Percentiles rank a stretch among this genome's conserved stretches.
These are phyloP conservation scores for Vicia sativa DNA, from an alignment of 306 rosid species.

Conservation along the genomic window DNA sequence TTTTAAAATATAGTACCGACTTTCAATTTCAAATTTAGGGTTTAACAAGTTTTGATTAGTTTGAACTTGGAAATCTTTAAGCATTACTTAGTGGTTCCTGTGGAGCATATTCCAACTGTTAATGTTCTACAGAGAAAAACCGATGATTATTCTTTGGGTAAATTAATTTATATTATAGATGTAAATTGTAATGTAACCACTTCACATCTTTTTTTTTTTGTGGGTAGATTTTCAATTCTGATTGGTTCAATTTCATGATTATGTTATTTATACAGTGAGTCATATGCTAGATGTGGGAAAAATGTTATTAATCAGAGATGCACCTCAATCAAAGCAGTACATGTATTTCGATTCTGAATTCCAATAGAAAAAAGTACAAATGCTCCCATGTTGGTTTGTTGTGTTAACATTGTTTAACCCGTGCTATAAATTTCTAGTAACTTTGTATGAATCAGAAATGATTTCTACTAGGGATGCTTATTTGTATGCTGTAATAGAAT, in stretches of 20 bases:
- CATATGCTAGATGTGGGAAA: slow-evolving; percentile 79
- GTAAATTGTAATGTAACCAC: not conserved
- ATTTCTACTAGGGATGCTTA: not conserved
- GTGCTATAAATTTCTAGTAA: not conserved
- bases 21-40: not conserved
- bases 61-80: slow-evolving; percentile 38
- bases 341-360: slow-evolving; percentile 43
- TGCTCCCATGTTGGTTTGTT: not conserved
- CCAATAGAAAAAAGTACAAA: not conserved
- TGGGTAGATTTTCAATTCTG: not conserved
- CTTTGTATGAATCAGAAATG: slow-evolving; percentile 4
- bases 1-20: not conserved
- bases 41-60: slow-evolving; percentile 19
- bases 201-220: too few relatives aligned
- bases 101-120: slow-evolving; percentile 67
- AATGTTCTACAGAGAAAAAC: slow-evolving; percentile 55
- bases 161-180: slow-evolving; percentile 3
- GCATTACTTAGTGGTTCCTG: slow-evolving; percentile 83
- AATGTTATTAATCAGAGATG: slow-evolving; percentile 59
- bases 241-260: slow-evolving; percentile 21
- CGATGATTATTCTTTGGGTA: slow-evolving; percentile 73
- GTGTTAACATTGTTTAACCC: not conserved
- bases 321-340: slow-evolving; percentile 60
- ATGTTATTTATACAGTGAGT: slow-evolving; percentile 49
- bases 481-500: slow-evolving; percentile 12